phyloP scores from a whole-genome alignment of 495 filamentous ascomycete genomes.

The Hypoxylon intermedium region DNA sequence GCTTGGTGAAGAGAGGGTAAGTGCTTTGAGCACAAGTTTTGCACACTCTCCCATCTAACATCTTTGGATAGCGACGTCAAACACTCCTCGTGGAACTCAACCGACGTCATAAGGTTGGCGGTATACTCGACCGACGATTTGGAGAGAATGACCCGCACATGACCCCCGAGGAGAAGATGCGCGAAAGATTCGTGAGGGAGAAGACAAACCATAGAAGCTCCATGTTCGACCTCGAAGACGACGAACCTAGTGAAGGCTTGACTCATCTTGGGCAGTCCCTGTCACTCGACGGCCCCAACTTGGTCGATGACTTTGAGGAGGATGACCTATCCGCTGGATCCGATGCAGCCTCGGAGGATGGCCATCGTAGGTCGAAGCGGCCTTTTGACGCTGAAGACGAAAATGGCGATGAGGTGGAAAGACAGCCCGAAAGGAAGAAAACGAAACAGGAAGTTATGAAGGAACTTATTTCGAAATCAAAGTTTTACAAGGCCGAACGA shows the following conservation, averaged over 20 bases:
- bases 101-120: constrained; percentile 84
- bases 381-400: constrained; percentile 51
- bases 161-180: constrained; percentile 91
- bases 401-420: constrained; percentile 56
- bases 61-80: constrained; percentile 64
- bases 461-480: constrained; percentile 97
- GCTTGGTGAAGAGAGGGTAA: constrained; percentile 82
- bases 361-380: constrained; percentile 64
- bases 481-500: constrained; percentile 89
- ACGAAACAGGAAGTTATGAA: constrained; percentile 95
- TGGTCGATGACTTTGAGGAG: constrained; percentile 76
- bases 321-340: constrained; percentile 64
- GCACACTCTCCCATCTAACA: neutral
- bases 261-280: constrained; percentile 85
- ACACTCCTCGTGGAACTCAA: constrained; percentile 88
- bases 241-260: constrained; percentile 72
- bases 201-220: constrained; percentile 75
- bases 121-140: constrained; percentile 90
- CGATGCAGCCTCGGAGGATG: constrained; percentile 53
- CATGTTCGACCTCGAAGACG: constrained; percentile 90
- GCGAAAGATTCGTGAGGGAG: constrained; percentile 86
- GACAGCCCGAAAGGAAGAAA: constrained; percentile 81
- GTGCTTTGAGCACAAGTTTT: constrained; percentile 38
- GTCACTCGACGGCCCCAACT: constrained; percentile 61
- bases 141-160: constrained; percentile 94